Conservation (phyloP, 495 filamentous ascomycete genomes). For the Penicillium nucicola region DNA sequence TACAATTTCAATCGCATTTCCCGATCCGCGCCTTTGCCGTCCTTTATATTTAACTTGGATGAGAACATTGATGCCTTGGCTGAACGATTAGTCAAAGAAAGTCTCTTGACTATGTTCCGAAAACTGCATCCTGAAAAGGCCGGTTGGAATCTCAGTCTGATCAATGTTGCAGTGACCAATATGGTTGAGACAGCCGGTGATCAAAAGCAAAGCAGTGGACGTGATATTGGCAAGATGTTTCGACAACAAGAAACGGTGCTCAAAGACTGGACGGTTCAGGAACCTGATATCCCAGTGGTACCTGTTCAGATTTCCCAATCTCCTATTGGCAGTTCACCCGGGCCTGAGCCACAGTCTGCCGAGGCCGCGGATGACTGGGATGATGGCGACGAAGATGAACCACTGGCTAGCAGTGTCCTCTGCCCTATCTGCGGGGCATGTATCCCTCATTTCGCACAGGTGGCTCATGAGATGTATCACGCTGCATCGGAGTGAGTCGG, state of each 20-base stretch:
- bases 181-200: slow-evolving; percentile 64
- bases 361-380: slow-evolving; percentile 17
- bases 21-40: slow-evolving; percentile 63
- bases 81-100: slow-evolving; percentile 66
- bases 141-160: slow-evolving; percentile 73
- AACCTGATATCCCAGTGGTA: background rate
- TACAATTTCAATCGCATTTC: slow-evolving; percentile 62
- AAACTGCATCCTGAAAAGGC: slow-evolving; percentile 65
- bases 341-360: slow-evolving; percentile 18
- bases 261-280: slow-evolving; percentile 52
- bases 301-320: background rate
- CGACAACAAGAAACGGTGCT: slow-evolving; percentile 60
- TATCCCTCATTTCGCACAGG: slow-evolving; percentile 69
- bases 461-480: slow-evolving; percentile 74
- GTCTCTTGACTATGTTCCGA: slow-evolving; percentile 65
- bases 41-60: slow-evolving; percentile 63
- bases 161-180: slow-evolving; percentile 86
- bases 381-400: slow-evolving; percentile 38
- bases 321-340: background rate
- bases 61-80: slow-evolving; percentile 55
- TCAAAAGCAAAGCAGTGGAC: slow-evolving; percentile 45
- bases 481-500: slow-evolving; percentile 1
- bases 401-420: slow-evolving; percentile 26
- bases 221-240: slow-evolving; percentile 70
- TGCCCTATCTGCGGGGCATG: slow-evolving; percentile 60